These are phyloP conservation scores for Xylaria palmicola DNA, from an alignment of 495 filamentous ascomycete species.

Conservation along the genomic window DNA sequence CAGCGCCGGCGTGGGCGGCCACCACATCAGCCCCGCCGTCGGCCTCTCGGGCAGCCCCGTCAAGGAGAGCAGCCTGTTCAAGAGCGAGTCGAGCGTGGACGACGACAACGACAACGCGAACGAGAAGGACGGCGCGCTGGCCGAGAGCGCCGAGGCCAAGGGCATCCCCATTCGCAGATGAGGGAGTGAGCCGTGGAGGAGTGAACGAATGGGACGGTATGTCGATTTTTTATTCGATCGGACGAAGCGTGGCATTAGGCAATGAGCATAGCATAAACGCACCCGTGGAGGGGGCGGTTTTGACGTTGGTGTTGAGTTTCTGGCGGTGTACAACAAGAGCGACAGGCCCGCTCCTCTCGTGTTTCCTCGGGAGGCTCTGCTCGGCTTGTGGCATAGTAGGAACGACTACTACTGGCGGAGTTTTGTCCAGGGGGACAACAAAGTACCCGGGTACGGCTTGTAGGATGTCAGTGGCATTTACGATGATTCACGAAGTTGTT, in stretches of 20 bases:
- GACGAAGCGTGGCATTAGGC: neutral
- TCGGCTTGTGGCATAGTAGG: slow-evolving; percentile 4
- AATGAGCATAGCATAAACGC: neutral
- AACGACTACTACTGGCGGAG: neutral
- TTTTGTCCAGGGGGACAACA: neutral
- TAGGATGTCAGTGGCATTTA: slow-evolving; percentile 8
- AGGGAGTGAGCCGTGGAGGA: neutral
- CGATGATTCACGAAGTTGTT: slow-evolving; percentile 10
- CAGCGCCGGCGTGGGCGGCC: slow-evolving; percentile 42
- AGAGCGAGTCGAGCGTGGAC: slow-evolving; percentile 72
- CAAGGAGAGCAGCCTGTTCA: slow-evolving; percentile 82
- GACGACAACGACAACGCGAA: slow-evolving; percentile 52
- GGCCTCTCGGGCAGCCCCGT: slow-evolving; percentile 71
- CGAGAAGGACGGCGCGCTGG: slow-evolving; percentile 21
- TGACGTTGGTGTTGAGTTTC: neutral
- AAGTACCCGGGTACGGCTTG: neutral
- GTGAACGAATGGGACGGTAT: neutral
- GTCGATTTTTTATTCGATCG: neutral
- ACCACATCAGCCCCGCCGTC: neutral
- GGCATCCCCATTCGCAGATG: slow-evolving; percentile 65
- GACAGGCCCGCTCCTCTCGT: neutral
- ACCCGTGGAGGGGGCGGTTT: neutral
- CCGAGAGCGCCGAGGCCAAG: slow-evolving; percentile 33
- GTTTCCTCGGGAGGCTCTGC: neutral
- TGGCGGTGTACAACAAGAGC: slow-evolving; percentile 10